These are phyloP conservation scores for Candida tetrigidarum DNA, from an alignment of 1,139 yeast genomes.

Conservation along the genomic window DNA sequence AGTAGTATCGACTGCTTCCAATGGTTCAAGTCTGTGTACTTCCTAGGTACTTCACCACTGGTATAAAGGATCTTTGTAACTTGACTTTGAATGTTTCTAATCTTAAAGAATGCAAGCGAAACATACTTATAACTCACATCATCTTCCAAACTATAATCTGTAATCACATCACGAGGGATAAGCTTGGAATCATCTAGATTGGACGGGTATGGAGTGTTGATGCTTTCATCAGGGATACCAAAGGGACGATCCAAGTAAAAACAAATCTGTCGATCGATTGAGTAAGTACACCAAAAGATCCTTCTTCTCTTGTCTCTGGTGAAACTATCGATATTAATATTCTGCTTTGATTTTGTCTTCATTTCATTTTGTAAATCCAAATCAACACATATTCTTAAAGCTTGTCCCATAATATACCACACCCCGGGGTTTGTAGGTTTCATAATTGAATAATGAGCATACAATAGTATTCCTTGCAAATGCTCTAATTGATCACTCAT, in stretches of 20 bases:
- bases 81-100: constrained; percentile 78
- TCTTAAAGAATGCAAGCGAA: constrained; percentile 64
- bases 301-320: constrained; percentile 73
- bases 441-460: constrained; percentile 74
- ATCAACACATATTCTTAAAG: constrained; percentile 79
- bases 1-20: constrained; percentile 61
- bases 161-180: constrained; percentile 29
- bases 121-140: constrained; percentile 65
- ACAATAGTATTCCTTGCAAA: constrained; percentile 69
- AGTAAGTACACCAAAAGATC: constrained; percentile 88
- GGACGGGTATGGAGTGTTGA: constrained; percentile 71
- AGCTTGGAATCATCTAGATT: constrained; percentile 72
- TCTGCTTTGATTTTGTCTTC: constrained; percentile 23
- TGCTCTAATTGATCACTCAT: constrained; percentile 69
- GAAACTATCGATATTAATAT: constrained; percentile 48
- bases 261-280: constrained; percentile 79
- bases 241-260: constrained; percentile 74
- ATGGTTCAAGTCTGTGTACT: constrained; percentile 53
- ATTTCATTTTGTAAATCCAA: constrained; percentile 76
- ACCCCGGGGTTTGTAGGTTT: constrained; percentile 84
- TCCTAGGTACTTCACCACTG: constrained; percentile 69
- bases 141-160: constrained; percentile 30
- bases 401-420: constrained; percentile 90
- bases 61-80: constrained; percentile 75
- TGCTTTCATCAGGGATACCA: constrained; percentile 74